Base-by-base conservation (phyloP, 2,329 filamentous ascomycete genomes). In the Metarhizium brunneum region DNA sequence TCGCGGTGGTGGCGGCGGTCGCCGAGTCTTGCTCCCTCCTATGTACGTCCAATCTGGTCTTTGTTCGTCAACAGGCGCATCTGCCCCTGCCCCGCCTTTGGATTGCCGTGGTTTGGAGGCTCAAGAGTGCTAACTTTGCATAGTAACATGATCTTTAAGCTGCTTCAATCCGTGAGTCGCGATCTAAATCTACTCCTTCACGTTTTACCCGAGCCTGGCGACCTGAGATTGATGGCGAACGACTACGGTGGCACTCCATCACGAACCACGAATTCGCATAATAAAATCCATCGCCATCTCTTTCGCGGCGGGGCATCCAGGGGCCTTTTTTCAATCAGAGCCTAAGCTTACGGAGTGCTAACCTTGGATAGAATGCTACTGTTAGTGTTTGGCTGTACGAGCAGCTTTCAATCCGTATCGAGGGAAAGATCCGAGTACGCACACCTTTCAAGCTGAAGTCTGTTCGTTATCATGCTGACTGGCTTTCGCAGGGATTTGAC, bases 301-400 rank as follows among this genome's bases (percentile, higher is more conserved):
- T 13, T 16, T 5, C 13, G 14, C 14, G 13, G 11, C 38, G 5
- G 11, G 11, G 13, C 38, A 40, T 16, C 0, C 13, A 2, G 5
- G 38, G 2, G 8, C 10, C 5, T 5, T 13, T 13, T 14, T 1
- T 0, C 38, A 16, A 0, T 0, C 38, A 16, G 38, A 5, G 14
- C 11, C 0, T 16, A 11, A 7, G 13, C 2, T 5, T 0, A 40
- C 13, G 38, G 14, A 45, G 50, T 40, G 42, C 55, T 56, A 48
- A 56, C 40, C 16, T 13, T n/a, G 11, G 13, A 38, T 77, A 88
- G 71, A 86, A 91, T 67, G 85, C 88, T 16, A 92, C 87, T 1
- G 90, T 97, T 43, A 90, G 88, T 65, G 89, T 99, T 68, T 99
- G 94, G 94, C 79, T 99, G 47, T 97, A 95, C 72, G 94, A 99